Evolutionary conservation across 2,329 filamentous ascomycete species (phyloP), one percentile per base, ranked within the genome.

Genomic region (Hymenoscyphus repandus): DNA sequence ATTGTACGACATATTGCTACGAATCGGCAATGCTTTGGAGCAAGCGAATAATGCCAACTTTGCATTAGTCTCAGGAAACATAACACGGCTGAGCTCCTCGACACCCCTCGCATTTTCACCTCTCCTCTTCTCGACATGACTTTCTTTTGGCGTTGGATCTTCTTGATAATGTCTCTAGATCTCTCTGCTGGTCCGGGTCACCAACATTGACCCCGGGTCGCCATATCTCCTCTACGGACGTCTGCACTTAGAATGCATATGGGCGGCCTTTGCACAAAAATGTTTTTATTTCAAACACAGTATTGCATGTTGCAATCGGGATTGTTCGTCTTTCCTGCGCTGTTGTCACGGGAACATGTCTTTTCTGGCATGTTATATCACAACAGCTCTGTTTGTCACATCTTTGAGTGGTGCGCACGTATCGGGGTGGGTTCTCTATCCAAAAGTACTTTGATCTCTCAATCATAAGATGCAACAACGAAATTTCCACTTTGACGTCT

Each of bases 131-230:
- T 55, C 51, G 51, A 56, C 45, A 47, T 49, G 58, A 61, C 45
- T 60, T 55, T 59, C 58, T 48, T 59, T 63, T 56, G 59, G 60
- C 59, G 59, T 61, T 62, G 59, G 62, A 64, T 64, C 55, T 57
- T 56, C 39, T 59, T 52, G 55, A 56, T 54, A 52, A 53, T 56
- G 55, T 59, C 57, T 56, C 53, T 62, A 64, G 60, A 62, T 59
- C 56, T 64, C 50, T 45, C 45, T 55, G 51, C 56, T 43, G 39
- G 43, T 46, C 50, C 50, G 43, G 47, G 53, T 52, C 57, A 27
- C 22, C 22, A 47, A 37, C 45, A 50, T 47, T 52, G 49, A 47
- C 52, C 52, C 54, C 47, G 56, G 50, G 49, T 37, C 32, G 31
- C 44, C 43, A 50, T 30, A 50, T 43, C 32, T 47, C 37, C 47